Base-by-base conservation (phyloP, 2,329 filamentous ascomycete genomes). In the Pyrenochaeta sp. region DNA sequence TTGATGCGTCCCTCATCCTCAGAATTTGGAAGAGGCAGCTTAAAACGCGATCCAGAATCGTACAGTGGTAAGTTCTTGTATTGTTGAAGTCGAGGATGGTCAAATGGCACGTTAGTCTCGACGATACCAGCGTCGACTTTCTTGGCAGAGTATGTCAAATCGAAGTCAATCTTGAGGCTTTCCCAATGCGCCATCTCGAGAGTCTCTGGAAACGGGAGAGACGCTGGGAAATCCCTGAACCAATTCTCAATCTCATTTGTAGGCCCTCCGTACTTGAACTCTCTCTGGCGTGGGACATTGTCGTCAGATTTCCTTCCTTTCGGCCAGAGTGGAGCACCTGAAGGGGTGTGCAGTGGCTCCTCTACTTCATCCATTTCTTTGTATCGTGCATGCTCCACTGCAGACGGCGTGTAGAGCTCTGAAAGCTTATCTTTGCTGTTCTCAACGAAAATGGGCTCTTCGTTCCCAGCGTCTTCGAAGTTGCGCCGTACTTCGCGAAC, bases 21-120 rank as follows among this genome's bases (percentile, higher is more conserved):
- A 1, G 50, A 18, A 5, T 46, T 42, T 10, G 49, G 9, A 3
- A 11, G 10, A 3, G 70, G 67, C 11, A 72, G 57, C 54, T 63
- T 68, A 58, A 69, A 72, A 6, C 61, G 60, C 2, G 69, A 72
- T 1, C 71, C 71, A 36, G 67, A 69, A 14, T 74, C 69, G 42
- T 52, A 69, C 15, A 37, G 45, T n/a, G 30, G 21, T 7, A 62
- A 44, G 3, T 37, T 32, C 11, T 61, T 56, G 42, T 61, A 55
- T 7, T 40, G 51, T 15, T 44, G 17, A 15, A 64, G 54, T 5
- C 23, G 27, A 27, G 53, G 48, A n/a, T 61, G 40, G 4, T 61
- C 41, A 12, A 66, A 65, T 5, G 59, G 52, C 14, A 71, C 52
- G 30, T 59, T 59, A 5, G 66, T 66, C 18, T 51, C 58, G 1